Evolutionary conservation across 345 rosid genomes (phyloP).

Genomic region (Ricinus communis): DNA sequence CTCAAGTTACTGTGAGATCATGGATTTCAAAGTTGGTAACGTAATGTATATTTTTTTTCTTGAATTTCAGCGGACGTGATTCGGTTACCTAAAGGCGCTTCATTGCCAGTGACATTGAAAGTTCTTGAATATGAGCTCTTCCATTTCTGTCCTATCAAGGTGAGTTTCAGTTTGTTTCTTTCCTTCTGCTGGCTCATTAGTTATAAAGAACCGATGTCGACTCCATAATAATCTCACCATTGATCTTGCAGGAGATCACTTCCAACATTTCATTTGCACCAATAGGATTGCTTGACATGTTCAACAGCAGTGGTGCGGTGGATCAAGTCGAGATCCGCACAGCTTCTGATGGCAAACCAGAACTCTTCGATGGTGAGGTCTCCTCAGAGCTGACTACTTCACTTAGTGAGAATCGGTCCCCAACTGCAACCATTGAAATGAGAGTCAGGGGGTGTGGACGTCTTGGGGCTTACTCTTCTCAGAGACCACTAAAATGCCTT

Average conservation of each 20-base stretch:
- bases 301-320: constrained; percentile 76
- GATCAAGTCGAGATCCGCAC: constrained; percentile 49
- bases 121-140: constrained; percentile 86
- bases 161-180: constrained; percentile 15
- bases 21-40: neutral
- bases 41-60: neutral
- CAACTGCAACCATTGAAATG: constrained; percentile 51
- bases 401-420: constrained; percentile 43
- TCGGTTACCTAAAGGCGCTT: constrained; percentile 69
- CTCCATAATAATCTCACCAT: neutral
- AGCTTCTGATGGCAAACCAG: constrained; percentile 37
- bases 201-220: neutral
- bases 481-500: constrained; percentile 59
- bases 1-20: neutral
- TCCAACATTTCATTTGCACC: constrained; percentile 70
- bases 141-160: constrained; percentile 84
- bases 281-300: constrained; percentile 85
- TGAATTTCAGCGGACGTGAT: constrained; percentile 62
- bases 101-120: constrained; percentile 75
- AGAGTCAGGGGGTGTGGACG: constrained; percentile 74
- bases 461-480: constrained; percentile 74
- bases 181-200: neutral
- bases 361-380: constrained; percentile 54
- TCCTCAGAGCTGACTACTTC: constrained; percentile 40
- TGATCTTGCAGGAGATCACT: constrained; percentile 54